Evolutionary conservation across 2,329 filamentous ascomycete genomes (phyloP).

Genomic region (Arthrinium puccinioides): DNA sequence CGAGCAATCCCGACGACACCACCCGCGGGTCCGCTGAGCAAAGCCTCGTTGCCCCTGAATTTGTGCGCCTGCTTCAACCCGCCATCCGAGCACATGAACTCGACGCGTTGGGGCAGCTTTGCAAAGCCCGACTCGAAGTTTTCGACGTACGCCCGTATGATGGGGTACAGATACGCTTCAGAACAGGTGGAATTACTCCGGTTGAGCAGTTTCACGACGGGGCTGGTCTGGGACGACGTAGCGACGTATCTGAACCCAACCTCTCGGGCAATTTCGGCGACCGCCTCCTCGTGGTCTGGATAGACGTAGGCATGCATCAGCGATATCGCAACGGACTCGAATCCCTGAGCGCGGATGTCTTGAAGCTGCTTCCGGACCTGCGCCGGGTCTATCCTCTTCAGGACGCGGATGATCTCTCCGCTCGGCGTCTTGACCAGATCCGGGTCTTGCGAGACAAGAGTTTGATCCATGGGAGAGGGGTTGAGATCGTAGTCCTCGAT

Average conservation of each 20-base stretch:
- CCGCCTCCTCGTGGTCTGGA: conserved; percentile 54
- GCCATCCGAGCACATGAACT: conserved; percentile 60
- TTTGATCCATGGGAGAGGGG: conserved; percentile 43
- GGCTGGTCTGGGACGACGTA: conserved; percentile 59
- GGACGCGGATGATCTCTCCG: conserved; percentile 60
- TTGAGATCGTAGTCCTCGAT: conserved; percentile 65
- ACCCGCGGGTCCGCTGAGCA: conserved; percentile 6
- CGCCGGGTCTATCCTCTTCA: conserved; percentile 49
- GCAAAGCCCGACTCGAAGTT: conserved; percentile 59
- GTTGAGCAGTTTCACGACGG: conserved; percentile 65
- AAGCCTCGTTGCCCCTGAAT: conserved; percentile 77
- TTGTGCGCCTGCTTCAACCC: conserved; percentile 64
- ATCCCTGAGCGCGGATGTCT: conserved; percentile 52
- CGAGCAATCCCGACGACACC: conserved; percentile 5
- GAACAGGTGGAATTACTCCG: conserved; percentile 61
- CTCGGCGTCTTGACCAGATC: conserved; percentile 54
- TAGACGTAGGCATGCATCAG: conserved; percentile 71
- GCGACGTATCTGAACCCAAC: conserved; percentile 63
- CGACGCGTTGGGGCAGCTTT: conserved; percentile 48
- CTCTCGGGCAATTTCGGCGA: conserved; percentile 52
- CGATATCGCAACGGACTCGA: conserved; percentile 47
- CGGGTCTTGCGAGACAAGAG: conserved; percentile 25
- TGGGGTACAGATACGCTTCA: conserved; percentile 63
- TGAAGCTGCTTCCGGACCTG: conserved; percentile 51
- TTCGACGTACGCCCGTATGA: conserved; percentile 61